A percentile compares a stretch with the other conserved stretches of the same genome.
Evolutionary conservation across 106 monocot species (phyloP).

Genomic region (Xerophyta viscosa): DNA sequence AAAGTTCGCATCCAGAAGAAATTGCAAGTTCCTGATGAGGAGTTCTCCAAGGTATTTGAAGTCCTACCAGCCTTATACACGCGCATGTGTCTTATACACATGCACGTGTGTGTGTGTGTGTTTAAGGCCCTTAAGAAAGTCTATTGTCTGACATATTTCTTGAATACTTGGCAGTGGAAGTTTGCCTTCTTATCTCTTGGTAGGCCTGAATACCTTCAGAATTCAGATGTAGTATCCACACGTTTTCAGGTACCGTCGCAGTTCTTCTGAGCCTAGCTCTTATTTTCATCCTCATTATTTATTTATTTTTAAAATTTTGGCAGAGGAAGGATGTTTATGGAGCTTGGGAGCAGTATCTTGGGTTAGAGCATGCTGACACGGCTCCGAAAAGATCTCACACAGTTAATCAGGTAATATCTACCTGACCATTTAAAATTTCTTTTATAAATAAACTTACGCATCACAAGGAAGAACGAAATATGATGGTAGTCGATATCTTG

Average conservation of each 20-base stretch:
- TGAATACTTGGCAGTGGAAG: slow-evolving; percentile 58
- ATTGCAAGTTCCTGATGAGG: slow-evolving; percentile 89
- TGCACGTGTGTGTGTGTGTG: too few species aligned
- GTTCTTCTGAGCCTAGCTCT: background rate
- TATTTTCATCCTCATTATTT: too few species aligned
- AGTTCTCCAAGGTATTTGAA: slow-evolving; percentile 77
- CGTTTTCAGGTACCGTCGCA: slow-evolving; percentile 61
- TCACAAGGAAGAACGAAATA: too few species aligned
- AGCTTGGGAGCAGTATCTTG: slow-evolving; percentile 98
- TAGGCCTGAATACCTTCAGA: slow-evolving; percentile 87
- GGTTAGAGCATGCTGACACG: slow-evolving; percentile 89
- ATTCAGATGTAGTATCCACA: slow-evolving; percentile 65
- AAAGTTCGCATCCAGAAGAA: slow-evolving; percentile 90
- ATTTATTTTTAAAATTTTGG: background rate
- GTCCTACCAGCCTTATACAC: too few species aligned
- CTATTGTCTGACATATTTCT: background rate
- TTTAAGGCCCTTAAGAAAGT: too few species aligned
- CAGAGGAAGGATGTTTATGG: slow-evolving; percentile 95
- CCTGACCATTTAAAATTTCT: background rate
- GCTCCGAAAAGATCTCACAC: slow-evolving; percentile 71
- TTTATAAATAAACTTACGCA: background rate
- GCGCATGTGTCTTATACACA: too few species aligned
- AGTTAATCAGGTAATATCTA: slow-evolving; percentile 56
- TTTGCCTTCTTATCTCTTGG: slow-evolving; percentile 88
- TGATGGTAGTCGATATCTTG: background rate